phyloP scores from a whole-genome alignment of 768 basidiomycete species.

The Tylopilus rubrobrunneus region DNA sequence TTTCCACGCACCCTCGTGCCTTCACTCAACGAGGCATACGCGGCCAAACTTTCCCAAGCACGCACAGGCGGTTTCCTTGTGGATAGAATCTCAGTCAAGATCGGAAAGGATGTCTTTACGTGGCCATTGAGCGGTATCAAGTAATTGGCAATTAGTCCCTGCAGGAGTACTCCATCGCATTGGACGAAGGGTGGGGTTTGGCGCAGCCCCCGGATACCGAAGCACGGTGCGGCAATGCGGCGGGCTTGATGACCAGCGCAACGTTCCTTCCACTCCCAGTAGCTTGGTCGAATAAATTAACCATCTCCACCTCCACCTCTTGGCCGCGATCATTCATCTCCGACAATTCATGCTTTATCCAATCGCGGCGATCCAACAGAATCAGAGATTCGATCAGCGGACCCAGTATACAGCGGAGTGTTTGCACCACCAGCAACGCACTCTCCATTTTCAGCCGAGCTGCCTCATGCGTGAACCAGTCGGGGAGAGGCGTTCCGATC shows the following conservation, averaged over 20 bases:
- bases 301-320: slow-evolving; percentile 39
- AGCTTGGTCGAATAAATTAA: slow-evolving; percentile 72
- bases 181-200: slow-evolving; percentile 5
- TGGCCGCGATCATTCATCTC: slow-evolving; percentile 17
- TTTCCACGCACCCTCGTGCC: slow-evolving; percentile 49
- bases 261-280: slow-evolving; percentile 72
- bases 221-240: slow-evolving; percentile 6
- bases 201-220: slow-evolving; percentile 5
- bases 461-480: slow-evolving; percentile 20
- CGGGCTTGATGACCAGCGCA: slow-evolving; percentile 51
- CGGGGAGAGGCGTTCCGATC: slow-evolving; percentile 15
- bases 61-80: slow-evolving; percentile 50
- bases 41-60: slow-evolving; percentile 37
- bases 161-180: slow-evolving; percentile 4
- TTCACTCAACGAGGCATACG: slow-evolving; percentile 47
- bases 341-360: slow-evolving; percentile 44
- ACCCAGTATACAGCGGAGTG: slow-evolving; percentile 65
- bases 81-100: slow-evolving; percentile 55
- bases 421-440: slow-evolving; percentile 56
- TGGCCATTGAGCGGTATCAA: slow-evolving; percentile 37
- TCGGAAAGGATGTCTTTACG: slow-evolving; percentile 60
- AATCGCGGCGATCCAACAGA: slow-evolving; percentile 56
- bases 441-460: slow-evolving; percentile 32
- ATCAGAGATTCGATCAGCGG: slow-evolving; percentile 65
- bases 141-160: slow-evolving; percentile 10